These are phyloP conservation scores for Spathaspora gorwiae DNA, from an alignment of 805 yeast species.

Conservation along the genomic window DNA sequence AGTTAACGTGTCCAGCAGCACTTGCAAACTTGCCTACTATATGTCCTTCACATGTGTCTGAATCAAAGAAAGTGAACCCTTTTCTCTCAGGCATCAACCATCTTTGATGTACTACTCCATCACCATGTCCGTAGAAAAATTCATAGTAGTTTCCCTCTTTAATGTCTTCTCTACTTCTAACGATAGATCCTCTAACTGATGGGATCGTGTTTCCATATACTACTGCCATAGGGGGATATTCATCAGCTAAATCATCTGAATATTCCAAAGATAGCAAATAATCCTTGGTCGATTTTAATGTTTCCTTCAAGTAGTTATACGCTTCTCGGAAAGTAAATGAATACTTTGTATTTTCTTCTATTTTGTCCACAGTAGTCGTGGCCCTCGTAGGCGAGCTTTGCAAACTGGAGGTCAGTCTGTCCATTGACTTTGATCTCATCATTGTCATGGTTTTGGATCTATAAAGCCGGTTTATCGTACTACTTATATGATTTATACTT, in stretches of 20 bases:
- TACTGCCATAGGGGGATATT: constrained; percentile 79
- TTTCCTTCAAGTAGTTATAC: constrained; percentile 56
- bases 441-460: constrained; percentile 15
- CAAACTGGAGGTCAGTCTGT: neutral
- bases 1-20: constrained; percentile 70
- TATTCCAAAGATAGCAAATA: constrained; percentile 55
- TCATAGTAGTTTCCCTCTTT: constrained; percentile 68
- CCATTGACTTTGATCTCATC: constrained; percentile 4
- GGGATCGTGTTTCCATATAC: constrained; percentile 82
- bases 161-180: constrained; percentile 57
- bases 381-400: neutral
- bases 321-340: constrained; percentile 51
- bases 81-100: constrained; percentile 75
- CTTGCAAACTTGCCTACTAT: constrained; percentile 65
- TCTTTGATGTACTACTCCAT: constrained; percentile 83
- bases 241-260: constrained; percentile 37
- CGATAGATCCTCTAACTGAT: constrained; percentile 76
- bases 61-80: constrained; percentile 48
- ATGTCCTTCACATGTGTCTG: constrained; percentile 36
- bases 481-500: constrained; percentile 22
- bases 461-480: constrained; percentile 21
- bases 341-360: constrained; percentile 11
- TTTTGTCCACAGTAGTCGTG: neutral
- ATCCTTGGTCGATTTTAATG: constrained; percentile 54
- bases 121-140: constrained; percentile 85